Evolutionary conservation across 2,329 filamentous ascomycete genomes (phyloP).

Genomic region (Cytospora paraplurivora): DNA sequence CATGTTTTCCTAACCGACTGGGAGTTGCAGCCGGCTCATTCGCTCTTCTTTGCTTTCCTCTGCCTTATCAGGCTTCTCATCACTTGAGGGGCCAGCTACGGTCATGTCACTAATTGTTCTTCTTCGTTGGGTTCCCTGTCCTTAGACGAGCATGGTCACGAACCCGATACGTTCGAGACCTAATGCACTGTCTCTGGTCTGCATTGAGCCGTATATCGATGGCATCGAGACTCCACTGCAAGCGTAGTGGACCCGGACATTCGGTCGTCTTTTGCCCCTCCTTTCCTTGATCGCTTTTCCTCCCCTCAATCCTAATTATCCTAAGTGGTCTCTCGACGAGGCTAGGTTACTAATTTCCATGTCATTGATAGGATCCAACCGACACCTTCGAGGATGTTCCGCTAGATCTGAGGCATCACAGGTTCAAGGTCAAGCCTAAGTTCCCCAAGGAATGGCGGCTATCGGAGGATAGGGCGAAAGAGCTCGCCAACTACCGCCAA

Average conservation of each 20-base stretch:
- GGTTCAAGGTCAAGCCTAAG: conserved; percentile 62
- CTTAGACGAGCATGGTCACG: neutral
- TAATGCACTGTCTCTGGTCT: neutral
- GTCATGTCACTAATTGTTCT: no score
- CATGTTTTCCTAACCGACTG: no score
- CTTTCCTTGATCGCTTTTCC: neutral
- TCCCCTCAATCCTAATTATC: no score
- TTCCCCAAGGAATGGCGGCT: conserved; percentile 87
- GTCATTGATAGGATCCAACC: conserved; percentile 57
- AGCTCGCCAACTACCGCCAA: conserved; percentile 64
- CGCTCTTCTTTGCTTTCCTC: no score
- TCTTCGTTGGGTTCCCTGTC: no score
- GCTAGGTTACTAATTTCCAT: conserved; percentile 3
- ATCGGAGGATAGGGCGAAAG: conserved; percentile 66
- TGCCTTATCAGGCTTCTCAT: no score
- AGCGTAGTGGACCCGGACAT: neutral
- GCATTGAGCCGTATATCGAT: neutral
- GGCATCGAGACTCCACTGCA: neutral
- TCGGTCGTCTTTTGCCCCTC: neutral
- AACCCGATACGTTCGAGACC: neutral
- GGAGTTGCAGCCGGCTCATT: no score
- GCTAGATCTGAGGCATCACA: conserved; percentile 84
- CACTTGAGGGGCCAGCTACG: no score
- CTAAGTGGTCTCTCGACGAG: neutral
- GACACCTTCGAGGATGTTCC: conserved; percentile 90